Conservation (phyloP, 495 filamentous ascomycete species). For the Penicillium egyptiacum region DNA sequence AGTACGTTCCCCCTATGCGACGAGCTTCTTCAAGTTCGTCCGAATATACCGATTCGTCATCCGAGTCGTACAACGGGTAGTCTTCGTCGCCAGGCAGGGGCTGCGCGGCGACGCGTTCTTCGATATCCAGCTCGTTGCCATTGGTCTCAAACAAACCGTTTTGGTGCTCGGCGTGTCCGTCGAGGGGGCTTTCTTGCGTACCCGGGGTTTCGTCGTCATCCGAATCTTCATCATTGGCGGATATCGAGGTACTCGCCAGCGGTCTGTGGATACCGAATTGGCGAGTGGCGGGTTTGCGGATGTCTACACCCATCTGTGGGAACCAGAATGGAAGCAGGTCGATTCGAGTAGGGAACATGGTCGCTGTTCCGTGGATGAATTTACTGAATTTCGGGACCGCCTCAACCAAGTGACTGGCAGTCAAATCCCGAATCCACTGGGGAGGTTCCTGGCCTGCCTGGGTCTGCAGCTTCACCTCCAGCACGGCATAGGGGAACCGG, state of each 20-base stretch:
- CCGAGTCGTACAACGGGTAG: conserved; percentile 90
- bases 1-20: conserved; percentile 68
- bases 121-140: conserved; percentile 64
- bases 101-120: conserved; percentile 68
- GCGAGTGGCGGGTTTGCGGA: conserved; percentile 84
- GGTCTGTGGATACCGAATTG: conserved; percentile 86
- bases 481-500: conserved; percentile 91
- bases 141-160: conserved; percentile 42
- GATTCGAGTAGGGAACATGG: conserved; percentile 82
- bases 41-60: conserved; percentile 70
- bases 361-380: conserved; percentile 94
- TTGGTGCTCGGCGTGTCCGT: conserved; percentile 18
- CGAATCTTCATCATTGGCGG: conserved; percentile 70
- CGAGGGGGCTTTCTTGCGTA: conserved; percentile 5
- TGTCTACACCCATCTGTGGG: conserved; percentile 97
- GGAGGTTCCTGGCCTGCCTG: conserved; percentile 96
- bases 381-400: conserved; percentile 99
- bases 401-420: conserved; percentile 90
- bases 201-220: conserved; percentile 56
- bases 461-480: conserved; percentile 98
- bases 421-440: conserved; percentile 91
- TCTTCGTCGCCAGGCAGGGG: conserved; percentile 61
- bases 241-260: conserved; percentile 67
- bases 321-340: conserved; percentile 94
- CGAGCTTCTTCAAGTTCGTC: conserved; percentile 72